These are phyloP conservation scores for Hypomyces perniciosus DNA, from an alignment of 2,329 filamentous ascomycete genomes.

Conservation along the genomic window DNA sequence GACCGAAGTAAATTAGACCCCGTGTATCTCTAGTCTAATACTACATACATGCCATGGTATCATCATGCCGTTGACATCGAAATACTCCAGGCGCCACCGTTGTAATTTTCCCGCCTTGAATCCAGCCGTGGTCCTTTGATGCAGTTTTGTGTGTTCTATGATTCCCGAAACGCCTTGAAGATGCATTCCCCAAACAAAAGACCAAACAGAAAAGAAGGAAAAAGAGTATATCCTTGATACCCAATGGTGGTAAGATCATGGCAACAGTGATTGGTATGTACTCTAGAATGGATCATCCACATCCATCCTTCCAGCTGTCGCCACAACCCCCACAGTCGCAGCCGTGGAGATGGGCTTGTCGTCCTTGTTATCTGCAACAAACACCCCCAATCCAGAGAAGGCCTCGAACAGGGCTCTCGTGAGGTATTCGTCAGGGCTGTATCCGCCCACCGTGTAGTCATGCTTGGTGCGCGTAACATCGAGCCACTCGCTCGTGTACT, in stretches of 20 bases:
- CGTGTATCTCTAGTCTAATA: conserved; percentile 7
- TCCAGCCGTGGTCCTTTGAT: neutral
- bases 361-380: conserved; percentile 70
- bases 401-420: conserved; percentile 77
- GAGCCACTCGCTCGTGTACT: conserved; percentile 72
- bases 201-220: neutral
- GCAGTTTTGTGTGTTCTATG: neutral
- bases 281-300: conserved; percentile 41
- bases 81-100: neutral
- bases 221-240: neutral
- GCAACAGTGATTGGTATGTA: neutral
- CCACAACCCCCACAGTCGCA: conserved; percentile 32
- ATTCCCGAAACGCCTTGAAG: neutral
- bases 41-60: conserved; percentile 8
- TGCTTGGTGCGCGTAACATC: conserved; percentile 60
- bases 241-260: neutral
- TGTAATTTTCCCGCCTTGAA: neutral
- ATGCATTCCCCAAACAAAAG: neutral
- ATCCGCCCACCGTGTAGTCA: conserved; percentile 70
- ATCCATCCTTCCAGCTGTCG: conserved; percentile 38
- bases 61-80: neutral
- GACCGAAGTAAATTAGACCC: neutral
- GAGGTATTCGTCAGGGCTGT: conserved; percentile 76
- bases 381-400: conserved; percentile 82
- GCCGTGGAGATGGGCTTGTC: conserved; percentile 30